Evolutionary conservation across 257 asterid genomes (phyloP).

Genomic region (Penstemon barbatus): DNA sequence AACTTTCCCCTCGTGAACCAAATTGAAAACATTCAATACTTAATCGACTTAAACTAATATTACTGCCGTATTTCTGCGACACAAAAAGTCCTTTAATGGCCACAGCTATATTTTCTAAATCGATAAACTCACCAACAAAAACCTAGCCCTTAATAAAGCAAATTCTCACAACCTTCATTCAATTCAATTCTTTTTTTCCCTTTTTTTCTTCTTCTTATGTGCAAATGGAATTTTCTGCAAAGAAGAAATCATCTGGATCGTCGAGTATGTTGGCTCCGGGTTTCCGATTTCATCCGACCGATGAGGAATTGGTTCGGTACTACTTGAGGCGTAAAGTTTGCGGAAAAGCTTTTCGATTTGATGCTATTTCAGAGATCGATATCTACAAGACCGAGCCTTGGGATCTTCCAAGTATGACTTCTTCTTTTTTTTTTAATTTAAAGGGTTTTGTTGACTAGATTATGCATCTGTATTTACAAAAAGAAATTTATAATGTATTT

Average conservation of each 20-base stretch:
- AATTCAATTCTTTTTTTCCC: not conserved
- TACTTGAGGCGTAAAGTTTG: slow-evolving; percentile 73
- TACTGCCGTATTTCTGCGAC: no score
- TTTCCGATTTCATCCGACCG: slow-evolving; percentile 93
- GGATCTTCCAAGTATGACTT: slow-evolving; percentile 82
- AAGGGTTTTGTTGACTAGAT: not conserved
- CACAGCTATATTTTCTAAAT: not conserved
- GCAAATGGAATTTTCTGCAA: slow-evolving; percentile 35
- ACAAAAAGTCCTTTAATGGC: slow-evolving; percentile 15
- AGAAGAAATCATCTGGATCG: slow-evolving; percentile 36
- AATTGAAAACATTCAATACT: no score
- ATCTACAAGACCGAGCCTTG: slow-evolving; percentile 94
- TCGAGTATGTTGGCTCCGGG: slow-evolving; percentile 76
- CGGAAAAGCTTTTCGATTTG: slow-evolving; percentile 60
- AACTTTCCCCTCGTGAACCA: not conserved
- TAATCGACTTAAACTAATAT: no score
- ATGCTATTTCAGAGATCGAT: slow-evolving; percentile 84
- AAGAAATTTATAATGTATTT: no score
- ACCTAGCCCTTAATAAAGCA: slow-evolving; percentile 6
- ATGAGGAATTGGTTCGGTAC: slow-evolving; percentile 87
- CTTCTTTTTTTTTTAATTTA: not conserved
- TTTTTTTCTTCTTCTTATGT: not conserved
- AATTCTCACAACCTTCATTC: not conserved
- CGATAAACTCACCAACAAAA: slow-evolving; percentile 4
- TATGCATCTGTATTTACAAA: no score